Conservation (phyloP, 1,284 basidiomycete species). For the Hemileia vastatrix region DNA sequence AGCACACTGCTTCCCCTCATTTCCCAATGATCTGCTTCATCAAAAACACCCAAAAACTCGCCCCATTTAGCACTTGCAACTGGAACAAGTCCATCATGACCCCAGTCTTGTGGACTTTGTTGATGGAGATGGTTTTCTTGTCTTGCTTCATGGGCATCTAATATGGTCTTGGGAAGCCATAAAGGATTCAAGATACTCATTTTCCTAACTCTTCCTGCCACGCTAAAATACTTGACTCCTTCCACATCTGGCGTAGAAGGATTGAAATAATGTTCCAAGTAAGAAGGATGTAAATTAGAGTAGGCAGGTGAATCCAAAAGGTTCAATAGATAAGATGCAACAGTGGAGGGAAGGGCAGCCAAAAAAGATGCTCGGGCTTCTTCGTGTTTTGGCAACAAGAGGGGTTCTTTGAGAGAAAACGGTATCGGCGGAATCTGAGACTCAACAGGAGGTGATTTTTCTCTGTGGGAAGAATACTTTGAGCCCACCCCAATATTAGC, state of each 20-base stretch:
- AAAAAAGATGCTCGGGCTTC: conserved; percentile 11
- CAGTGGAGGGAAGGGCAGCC: conserved; percentile 58
- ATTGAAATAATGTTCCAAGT: conserved; percentile 79
- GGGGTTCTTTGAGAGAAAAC: conserved; percentile 18
- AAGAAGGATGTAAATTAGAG: conserved; percentile 79
- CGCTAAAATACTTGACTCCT: conserved; percentile 79
- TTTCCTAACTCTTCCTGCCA: conserved; percentile 65
- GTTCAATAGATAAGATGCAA: conserved; percentile 80
- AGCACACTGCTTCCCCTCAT: conserved; percentile 64
- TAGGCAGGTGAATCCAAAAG: conserved; percentile 95
- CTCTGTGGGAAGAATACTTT: not conserved
- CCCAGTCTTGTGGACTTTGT: conserved; percentile 63
- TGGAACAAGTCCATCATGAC: conserved; percentile 90
- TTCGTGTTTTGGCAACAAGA: conserved; percentile 1
- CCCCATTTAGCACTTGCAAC: conserved; percentile 85
- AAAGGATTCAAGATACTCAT: conserved; percentile 84
- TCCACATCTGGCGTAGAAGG: conserved; percentile 70
- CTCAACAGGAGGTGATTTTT: not conserved
- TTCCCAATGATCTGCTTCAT: conserved; percentile 94
- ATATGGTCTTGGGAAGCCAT: conserved; percentile 88
- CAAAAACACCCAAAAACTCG: conserved; percentile 73
- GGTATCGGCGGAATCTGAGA: conserved; percentile 5
- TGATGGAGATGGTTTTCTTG: conserved; percentile 51
- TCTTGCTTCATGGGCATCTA: conserved; percentile 64
- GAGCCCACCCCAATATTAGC: conserved; percentile 23